Evolutionary conservation across 2,329 filamentous ascomycete genomes (phyloP).

Genomic region (Neofusicoccum cordaticola): DNA sequence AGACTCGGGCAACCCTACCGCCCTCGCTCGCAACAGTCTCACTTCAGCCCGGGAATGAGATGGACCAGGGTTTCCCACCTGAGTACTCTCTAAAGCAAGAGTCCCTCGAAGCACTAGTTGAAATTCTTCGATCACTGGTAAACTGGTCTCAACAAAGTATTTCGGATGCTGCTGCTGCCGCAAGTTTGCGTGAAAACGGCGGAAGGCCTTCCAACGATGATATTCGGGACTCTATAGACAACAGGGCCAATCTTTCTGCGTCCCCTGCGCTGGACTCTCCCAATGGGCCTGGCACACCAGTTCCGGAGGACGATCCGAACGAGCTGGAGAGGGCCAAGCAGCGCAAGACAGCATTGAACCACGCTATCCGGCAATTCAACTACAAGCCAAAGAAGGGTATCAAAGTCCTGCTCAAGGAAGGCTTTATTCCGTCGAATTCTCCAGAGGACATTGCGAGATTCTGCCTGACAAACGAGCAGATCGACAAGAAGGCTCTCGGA

Average conservation of each 20-base stretch:
- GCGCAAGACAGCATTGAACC: conserved; percentile 84
- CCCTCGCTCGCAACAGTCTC: conserved; percentile 80
- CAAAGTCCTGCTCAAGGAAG: conserved; percentile 76
- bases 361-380: conserved; percentile 89
- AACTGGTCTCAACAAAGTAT: conserved; percentile 81
- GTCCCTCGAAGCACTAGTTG: conserved; percentile 82
- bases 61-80: conserved; percentile 71
- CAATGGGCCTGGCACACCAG: conserved; percentile 24
- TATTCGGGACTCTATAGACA: conserved; percentile 73
- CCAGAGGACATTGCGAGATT: conserved; percentile 84
- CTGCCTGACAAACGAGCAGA: conserved; percentile 72
- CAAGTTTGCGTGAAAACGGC: conserved; percentile 33
- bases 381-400: conserved; percentile 96
- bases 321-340: conserved; percentile 95
- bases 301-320: conserved; percentile 80
- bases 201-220: conserved; percentile 56
- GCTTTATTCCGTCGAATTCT: conserved; percentile 77
- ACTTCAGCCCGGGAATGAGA: conserved; percentile 56
- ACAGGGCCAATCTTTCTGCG: conserved; percentile 37
- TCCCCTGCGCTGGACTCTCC: conserved; percentile 9
- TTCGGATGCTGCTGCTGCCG: conserved; percentile 43
- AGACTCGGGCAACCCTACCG: conserved; percentile 78
- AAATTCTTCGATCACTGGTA: conserved; percentile 83
- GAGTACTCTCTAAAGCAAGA: conserved; percentile 92
- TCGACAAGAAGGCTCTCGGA: conserved; percentile 90